Evolutionary conservation across 345 rosid genomes (phyloP).

Genomic region (Limnanthes douglasii): DNA sequence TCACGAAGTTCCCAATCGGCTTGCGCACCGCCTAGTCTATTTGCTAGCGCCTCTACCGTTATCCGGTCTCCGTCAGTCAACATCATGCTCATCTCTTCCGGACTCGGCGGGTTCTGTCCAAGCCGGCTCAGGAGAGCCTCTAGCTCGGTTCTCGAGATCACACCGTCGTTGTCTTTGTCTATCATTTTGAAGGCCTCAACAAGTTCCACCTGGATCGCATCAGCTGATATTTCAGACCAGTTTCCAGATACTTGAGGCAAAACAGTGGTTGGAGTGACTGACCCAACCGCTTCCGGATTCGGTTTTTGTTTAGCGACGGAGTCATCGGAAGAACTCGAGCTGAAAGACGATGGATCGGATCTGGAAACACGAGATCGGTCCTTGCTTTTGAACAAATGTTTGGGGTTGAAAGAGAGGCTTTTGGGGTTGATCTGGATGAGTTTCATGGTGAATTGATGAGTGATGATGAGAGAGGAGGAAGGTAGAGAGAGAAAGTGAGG

Average conservation of each 20-base stretch:
- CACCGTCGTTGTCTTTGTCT: constrained; percentile 44
- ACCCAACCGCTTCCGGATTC: background rate
- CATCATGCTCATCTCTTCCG: constrained; percentile 49
- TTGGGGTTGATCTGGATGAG: constrained; percentile 22
- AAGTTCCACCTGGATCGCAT: constrained; percentile 20
- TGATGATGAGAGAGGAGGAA: background rate
- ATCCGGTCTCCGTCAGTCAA: constrained; percentile 32
- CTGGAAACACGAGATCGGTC: constrained; percentile 25
- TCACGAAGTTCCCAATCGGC: constrained; percentile 51
- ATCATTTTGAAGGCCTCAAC: constrained; percentile 33
- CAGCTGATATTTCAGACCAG: constrained; percentile 23
- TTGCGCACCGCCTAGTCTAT: constrained; percentile 21
- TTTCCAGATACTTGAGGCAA: constrained; percentile 27
- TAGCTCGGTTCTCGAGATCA: constrained; percentile 37
- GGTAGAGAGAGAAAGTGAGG: background rate
- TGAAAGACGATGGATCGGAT: constrained; percentile 46
- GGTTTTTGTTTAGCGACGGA: constrained; percentile 12
- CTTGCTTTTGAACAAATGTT: constrained; percentile 38
- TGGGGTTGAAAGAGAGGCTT: constrained; percentile 36
- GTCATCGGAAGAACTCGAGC: constrained; percentile 29
- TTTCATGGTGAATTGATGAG: constrained; percentile 18
- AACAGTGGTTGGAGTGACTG: constrained; percentile 60
- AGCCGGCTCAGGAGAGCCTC: constrained; percentile 43
- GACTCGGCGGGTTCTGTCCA: constrained; percentile 35
- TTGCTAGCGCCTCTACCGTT: constrained; percentile 37